Conservation (phyloP, 2,329 filamentous ascomycete genomes). For the Juglanconis juglandina region DNA sequence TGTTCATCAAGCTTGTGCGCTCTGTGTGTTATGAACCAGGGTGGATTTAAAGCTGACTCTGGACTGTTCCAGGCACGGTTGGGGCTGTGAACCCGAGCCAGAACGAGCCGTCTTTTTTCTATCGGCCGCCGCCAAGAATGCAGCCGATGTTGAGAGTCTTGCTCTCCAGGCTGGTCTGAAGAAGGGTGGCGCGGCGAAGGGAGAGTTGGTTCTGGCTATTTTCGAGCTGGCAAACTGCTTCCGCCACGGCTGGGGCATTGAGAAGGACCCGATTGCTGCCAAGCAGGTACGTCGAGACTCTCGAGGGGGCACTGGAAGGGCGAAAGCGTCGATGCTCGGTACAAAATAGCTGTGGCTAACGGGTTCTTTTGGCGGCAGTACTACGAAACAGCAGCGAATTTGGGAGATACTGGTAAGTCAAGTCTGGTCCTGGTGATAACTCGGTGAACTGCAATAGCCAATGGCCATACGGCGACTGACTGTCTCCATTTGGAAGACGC, state of each 20-base stretch:
- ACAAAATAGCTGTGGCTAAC: slow-evolving; percentile 6
- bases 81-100: slow-evolving; percentile 77
- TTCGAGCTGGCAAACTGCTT: slow-evolving; percentile 94
- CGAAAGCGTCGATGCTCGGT: not conserved
- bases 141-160: slow-evolving; percentile 78
- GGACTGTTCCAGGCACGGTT: slow-evolving; percentile 67
- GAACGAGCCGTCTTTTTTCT: slow-evolving; percentile 77
- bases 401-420: slow-evolving; percentile 75
- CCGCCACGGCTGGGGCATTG: slow-evolving; percentile 89
- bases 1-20: not conserved
- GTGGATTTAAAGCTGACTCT: slow-evolving; percentile 23
- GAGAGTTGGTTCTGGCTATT: slow-evolving; percentile 92
- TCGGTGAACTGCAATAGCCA: slow-evolving; percentile 2
- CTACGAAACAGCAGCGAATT: slow-evolving; percentile 94
- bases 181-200: slow-evolving; percentile 91
- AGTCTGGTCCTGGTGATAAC: not conserved
- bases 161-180: slow-evolving; percentile 84
- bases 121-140: slow-evolving; percentile 83
- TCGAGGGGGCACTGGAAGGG: not conserved
- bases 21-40: not conserved
- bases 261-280: slow-evolving; percentile 81
- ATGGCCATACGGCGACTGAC: slow-evolving; percentile 25
- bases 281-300: slow-evolving; percentile 52
- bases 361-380: slow-evolving; percentile 54
- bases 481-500: slow-evolving; percentile 59